These are phyloP conservation scores for Oropetium thomaeum DNA, from an alignment of 176 grass and related monocot genomes.

Conservation along the genomic window DNA sequence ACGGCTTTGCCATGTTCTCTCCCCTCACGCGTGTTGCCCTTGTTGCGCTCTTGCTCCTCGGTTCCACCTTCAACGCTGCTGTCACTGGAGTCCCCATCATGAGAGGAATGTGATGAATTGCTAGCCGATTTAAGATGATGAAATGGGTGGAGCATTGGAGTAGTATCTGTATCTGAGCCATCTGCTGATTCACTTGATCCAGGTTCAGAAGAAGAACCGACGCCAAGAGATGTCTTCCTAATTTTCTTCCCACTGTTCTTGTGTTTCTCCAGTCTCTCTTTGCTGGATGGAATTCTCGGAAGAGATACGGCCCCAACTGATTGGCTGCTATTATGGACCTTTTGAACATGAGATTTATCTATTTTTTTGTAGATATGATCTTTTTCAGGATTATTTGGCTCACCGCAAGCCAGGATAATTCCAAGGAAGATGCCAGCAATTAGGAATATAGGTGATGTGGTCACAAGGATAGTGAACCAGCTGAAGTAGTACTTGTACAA, in stretches of 20 bases:
- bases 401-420: constrained; percentile 41
- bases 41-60: constrained; percentile 23
- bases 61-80: constrained; percentile 33
- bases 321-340: neutral
- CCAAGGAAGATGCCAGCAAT: constrained; percentile 51
- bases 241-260: constrained; percentile 15
- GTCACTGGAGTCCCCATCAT: constrained; percentile 40
- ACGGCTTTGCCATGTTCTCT: constrained; percentile 34
- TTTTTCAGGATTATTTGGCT: constrained; percentile 38
- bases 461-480: constrained; percentile 41
- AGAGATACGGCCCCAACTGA: neutral
- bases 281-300: constrained; percentile 9
- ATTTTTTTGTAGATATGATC: constrained; percentile 40
- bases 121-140: constrained; percentile 29
- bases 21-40: neutral
- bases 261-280: constrained; percentile 8
- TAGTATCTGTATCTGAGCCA: constrained; percentile 37
- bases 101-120: constrained; percentile 37
- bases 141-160: constrained; percentile 42
- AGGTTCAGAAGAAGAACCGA: constrained; percentile 31
- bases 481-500: constrained; percentile 50
- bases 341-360: neutral
- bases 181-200: constrained; percentile 38
- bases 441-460: constrained; percentile 45
- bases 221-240: constrained; percentile 10